These are phyloP conservation scores for Chrysanthemum makinoi DNA, from an alignment of 129 eudicot genomes.

Conservation along the genomic window DNA sequence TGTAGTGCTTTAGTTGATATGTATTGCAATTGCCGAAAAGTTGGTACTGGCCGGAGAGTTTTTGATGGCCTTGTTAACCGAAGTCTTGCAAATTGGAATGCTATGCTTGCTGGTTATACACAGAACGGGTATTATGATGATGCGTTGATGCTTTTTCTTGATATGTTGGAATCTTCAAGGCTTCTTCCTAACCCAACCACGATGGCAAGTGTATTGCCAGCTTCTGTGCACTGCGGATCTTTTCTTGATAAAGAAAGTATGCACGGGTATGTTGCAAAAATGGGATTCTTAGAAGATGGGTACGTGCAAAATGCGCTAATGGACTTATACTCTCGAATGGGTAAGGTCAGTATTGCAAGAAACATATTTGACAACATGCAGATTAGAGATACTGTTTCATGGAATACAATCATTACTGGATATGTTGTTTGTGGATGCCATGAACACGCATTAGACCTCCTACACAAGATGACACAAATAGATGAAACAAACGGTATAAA, in stretches of 20 bases:
- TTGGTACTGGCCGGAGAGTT: conserved; percentile 48
- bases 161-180: conserved; percentile 50
- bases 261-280: conserved; percentile 66
- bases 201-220: conserved; percentile 76
- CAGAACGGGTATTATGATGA: conserved; percentile 54
- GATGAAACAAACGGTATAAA: conserved; percentile 21
- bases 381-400: conserved; percentile 70
- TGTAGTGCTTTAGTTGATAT: conserved; percentile 81
- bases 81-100: conserved; percentile 71
- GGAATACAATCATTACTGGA: conserved; percentile 87
- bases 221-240: conserved; percentile 64
- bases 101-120: conserved; percentile 86
- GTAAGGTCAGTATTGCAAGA: conserved; percentile 46
- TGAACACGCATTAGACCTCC: conserved; percentile 58
- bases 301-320: conserved; percentile 76
- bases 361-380: conserved; percentile 63
- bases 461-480: conserved; percentile 51
- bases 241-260: conserved; percentile 63
- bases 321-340: conserved; percentile 80
- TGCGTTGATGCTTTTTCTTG: conserved; percentile 53
- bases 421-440: conserved; percentile 73
- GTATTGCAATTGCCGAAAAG: conserved; percentile 78
- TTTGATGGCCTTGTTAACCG: conserved; percentile 46
- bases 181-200: conserved; percentile 68
- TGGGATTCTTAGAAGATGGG: conserved; percentile 56